These are phyloP conservation scores for Paraphoma chrysanthemicola DNA, from an alignment of 2,329 filamentous ascomycete species.

Conservation along the genomic window DNA sequence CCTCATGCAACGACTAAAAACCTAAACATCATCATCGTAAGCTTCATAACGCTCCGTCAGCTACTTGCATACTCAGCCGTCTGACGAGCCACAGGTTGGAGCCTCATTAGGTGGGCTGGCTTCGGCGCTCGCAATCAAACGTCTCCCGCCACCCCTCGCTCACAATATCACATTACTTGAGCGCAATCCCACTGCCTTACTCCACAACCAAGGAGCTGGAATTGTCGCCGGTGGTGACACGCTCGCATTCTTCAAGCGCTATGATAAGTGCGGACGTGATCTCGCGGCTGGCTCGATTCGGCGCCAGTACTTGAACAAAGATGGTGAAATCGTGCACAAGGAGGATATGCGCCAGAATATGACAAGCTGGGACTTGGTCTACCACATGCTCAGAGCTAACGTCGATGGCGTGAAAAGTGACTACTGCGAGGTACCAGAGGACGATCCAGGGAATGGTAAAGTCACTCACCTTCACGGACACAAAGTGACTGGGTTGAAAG, in stretches of 20 bases:
- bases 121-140: constrained; percentile 35
- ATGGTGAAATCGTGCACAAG: constrained; percentile 35
- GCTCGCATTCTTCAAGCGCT: constrained; percentile 36
- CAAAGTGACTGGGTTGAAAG: constrained; percentile 29
- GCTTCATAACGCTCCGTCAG: background rate
- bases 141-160: constrained; percentile 28
- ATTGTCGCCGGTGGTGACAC: constrained; percentile 42
- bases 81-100: constrained; percentile 27
- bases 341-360: constrained; percentile 43
- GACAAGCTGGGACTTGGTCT: constrained; percentile 46
- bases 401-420: constrained; percentile 37
- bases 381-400: constrained; percentile 40
- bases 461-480: constrained; percentile 34
- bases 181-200: constrained; percentile 35
- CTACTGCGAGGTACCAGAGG: constrained; percentile 32
- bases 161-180: constrained; percentile 40
- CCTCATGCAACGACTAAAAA: constrained; percentile 18
- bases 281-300: constrained; percentile 33
- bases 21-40: constrained; percentile 38
- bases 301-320: constrained; percentile 36
- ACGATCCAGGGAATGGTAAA: constrained; percentile 11
- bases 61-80: background rate
- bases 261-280: constrained; percentile 30
- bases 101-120: constrained; percentile 38
- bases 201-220: constrained; percentile 44